A percentile compares a stretch with the other conserved stretches of the same genome.
These are phyloP conservation scores for Saccharomyces uvarum DNA, from an alignment of 1,139 yeast genomes.

Conservation along the genomic window DNA sequence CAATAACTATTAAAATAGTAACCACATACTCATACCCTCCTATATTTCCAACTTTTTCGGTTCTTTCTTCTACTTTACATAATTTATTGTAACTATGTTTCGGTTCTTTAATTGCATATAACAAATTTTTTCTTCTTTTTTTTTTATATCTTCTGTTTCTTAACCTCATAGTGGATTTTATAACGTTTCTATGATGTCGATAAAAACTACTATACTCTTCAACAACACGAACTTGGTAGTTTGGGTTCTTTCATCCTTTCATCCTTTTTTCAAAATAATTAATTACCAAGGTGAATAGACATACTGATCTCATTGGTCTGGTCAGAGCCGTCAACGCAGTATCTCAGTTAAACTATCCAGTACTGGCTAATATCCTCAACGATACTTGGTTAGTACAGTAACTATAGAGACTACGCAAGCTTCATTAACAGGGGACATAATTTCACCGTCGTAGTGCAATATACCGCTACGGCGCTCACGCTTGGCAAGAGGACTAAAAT, in stretches of 20 bases:
- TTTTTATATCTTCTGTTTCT: background rate
- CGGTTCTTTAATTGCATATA: constrained; percentile 1
- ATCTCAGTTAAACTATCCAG: background rate
- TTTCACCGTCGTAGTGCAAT: background rate
- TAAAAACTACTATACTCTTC: background rate
- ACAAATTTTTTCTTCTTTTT: background rate
- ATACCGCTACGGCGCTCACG: background rate
- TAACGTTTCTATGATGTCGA: background rate
- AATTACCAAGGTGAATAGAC: background rate
- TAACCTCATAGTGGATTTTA: background rate
- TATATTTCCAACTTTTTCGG: background rate
- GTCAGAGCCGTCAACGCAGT: background rate
- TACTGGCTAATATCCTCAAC: background rate
- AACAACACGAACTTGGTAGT: background rate
- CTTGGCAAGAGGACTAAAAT: background rate
- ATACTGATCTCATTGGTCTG: background rate
- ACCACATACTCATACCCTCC: background rate
- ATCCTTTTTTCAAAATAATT: too few species aligned
- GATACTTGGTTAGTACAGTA: background rate
- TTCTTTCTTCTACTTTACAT: background rate
- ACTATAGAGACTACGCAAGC: background rate
- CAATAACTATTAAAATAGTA: background rate
- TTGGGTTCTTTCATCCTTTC: background rate
- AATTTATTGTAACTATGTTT: background rate
- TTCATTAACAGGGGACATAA: background rate